Percentiles rank a stretch among this genome's conserved stretches.
phyloP scores from a whole-genome alignment of 2,329 filamentous ascomycete genomes.

The Colletotrichum orchidophilum region DNA sequence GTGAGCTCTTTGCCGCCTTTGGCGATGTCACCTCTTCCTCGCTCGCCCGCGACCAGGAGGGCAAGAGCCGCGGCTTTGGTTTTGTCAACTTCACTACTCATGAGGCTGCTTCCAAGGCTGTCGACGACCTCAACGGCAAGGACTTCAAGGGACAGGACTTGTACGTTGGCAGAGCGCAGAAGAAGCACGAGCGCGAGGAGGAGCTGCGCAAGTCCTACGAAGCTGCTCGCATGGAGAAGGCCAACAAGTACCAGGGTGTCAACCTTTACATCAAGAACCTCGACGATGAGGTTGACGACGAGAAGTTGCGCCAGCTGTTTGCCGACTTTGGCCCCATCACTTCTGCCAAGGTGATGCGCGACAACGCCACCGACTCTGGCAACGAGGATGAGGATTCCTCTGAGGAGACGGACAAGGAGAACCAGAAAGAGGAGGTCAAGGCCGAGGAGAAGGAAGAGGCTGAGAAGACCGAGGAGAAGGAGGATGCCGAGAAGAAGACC shows the following conservation, averaged over 20 bases:
- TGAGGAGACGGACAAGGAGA: constrained; percentile 59
- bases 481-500: constrained; percentile 66
- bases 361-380: constrained; percentile 68
- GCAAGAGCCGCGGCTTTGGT: constrained; percentile 94
- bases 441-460: constrained; percentile 55
- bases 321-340: constrained; percentile 93
- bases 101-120: constrained; percentile 84
- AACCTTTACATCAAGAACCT: constrained; percentile 99
- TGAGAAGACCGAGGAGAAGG: constrained; percentile 57
- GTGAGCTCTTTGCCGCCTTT: constrained; percentile 88
- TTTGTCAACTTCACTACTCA: constrained; percentile 97
- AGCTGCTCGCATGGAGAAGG: constrained; percentile 96
- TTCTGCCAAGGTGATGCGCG: constrained; percentile 99
- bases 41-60: constrained; percentile 86
- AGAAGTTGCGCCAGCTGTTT: constrained; percentile 96
- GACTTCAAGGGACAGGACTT: constrained; percentile 95
- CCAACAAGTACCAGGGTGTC: constrained; percentile 98
- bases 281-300: constrained; percentile 95
- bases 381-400: constrained; percentile 65
- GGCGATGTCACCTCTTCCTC: constrained; percentile 97
- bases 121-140: constrained; percentile 90
- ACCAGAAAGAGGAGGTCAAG: constrained; percentile 51
- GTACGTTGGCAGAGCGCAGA: constrained; percentile 98
- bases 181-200: constrained; percentile 99
- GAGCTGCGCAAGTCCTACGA: constrained; percentile 99